These are phyloP conservation scores for Psilocybe tampanensis DNA, from an alignment of 768 basidiomycete species.

Conservation along the genomic window DNA sequence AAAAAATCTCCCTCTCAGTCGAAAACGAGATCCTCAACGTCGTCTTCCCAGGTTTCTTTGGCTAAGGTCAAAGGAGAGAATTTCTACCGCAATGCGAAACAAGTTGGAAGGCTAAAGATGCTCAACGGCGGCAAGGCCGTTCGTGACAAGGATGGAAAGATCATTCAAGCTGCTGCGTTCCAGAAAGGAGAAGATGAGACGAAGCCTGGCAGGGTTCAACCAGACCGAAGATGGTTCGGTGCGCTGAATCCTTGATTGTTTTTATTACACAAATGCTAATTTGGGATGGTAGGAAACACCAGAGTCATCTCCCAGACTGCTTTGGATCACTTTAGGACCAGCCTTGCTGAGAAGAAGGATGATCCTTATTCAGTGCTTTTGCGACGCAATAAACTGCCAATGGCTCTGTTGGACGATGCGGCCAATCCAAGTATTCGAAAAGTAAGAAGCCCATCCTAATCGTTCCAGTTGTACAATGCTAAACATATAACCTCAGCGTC, in stretches of 20 bases:
- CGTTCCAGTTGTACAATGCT: not conserved
- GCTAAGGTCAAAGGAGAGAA: conserved; percentile 91
- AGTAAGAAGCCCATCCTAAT: conserved; percentile 40
- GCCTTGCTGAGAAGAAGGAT: conserved; percentile 79
- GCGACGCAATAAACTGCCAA: conserved; percentile 93
- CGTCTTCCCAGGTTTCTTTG: conserved; percentile 50
- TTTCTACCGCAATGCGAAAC: conserved; percentile 97
- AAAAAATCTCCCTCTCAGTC: conserved; percentile 38
- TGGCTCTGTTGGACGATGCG: conserved; percentile 93
- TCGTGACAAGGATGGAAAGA: conserved; percentile 89
- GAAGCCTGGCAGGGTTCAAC: conserved; percentile 88
- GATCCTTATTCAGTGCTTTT: conserved; percentile 97
- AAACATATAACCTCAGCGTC: conserved; percentile 49
- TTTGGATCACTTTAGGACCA: conserved; percentile 94
- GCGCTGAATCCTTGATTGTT: conserved; percentile 30
- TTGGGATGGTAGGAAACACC: conserved; percentile 78
- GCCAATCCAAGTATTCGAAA: conserved; percentile 80
- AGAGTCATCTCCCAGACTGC: conserved; percentile 96
- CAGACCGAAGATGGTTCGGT: conserved; percentile 99
- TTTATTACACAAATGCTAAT: conserved; percentile 8
- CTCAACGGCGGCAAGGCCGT: conserved; percentile 90
- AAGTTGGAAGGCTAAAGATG: conserved; percentile 85
- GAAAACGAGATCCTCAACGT: conserved; percentile 49
- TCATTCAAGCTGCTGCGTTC: conserved; percentile 91
- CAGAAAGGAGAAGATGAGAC: conserved; percentile 95